Percentiles rank a stretch among this genome's conserved stretches.
These are phyloP conservation scores for Cytospora mali DNA, from an alignment of 2,329 filamentous ascomycete genomes.

Conservation along the genomic window DNA sequence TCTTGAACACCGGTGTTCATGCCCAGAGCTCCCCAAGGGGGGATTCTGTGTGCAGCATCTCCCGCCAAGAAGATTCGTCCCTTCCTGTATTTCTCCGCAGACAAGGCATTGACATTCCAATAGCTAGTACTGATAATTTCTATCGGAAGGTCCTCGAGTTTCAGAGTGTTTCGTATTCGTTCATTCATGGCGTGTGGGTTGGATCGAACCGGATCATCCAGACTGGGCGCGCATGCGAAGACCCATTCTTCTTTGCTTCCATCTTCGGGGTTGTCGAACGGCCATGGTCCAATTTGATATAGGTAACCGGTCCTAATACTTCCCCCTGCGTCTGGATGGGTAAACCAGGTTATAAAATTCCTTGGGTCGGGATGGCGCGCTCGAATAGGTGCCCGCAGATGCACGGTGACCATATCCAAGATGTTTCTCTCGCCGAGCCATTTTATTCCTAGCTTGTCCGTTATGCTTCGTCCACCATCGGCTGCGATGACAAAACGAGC, in stretches of 20 bases:
- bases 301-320: constrained; percentile 39
- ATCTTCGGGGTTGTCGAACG: constrained; percentile 25
- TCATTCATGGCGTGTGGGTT: constrained; percentile 30
- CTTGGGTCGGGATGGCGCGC: constrained; percentile 33
- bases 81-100: constrained; percentile 34
- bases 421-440: constrained; percentile 38
- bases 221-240: constrained; percentile 31
- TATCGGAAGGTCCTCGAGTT: constrained; percentile 36
- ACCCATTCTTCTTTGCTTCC: constrained; percentile 39
- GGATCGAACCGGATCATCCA: constrained; percentile 32
- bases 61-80: constrained; percentile 40
- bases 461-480: constrained; percentile 38
- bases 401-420: constrained; percentile 39
- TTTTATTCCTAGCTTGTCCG: constrained; percentile 35
- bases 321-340: constrained; percentile 38
- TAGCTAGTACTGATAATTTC: constrained; percentile 38
- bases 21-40: constrained; percentile 41
- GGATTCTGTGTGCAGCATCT: constrained; percentile 42
- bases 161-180: constrained; percentile 34
- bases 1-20: constrained; percentile 43
- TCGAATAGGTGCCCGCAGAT: constrained; percentile 37
- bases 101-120: constrained; percentile 37
- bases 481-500: constrained; percentile 38
- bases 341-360: constrained; percentile 41
- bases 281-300: constrained; percentile 41